Evolutionary conservation across 805 yeast genomes (phyloP).

Genomic region (Yamadazyma paraphyllophila): DNA sequence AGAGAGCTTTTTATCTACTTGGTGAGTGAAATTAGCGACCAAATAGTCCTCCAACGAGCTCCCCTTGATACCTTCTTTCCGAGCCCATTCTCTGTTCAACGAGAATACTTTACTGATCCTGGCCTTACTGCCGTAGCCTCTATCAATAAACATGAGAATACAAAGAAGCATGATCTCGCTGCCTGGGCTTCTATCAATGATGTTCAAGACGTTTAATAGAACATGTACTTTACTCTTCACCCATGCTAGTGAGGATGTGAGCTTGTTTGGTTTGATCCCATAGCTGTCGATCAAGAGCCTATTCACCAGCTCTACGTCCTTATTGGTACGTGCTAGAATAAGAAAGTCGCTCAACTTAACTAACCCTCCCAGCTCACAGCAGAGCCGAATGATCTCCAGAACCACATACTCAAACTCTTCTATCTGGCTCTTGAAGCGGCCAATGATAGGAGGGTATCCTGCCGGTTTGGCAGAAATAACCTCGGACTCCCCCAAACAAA

Average conservation of each 20-base stretch:
- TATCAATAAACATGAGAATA: constrained; percentile 26
- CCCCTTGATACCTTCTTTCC: constrained; percentile 4
- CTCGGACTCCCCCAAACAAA: not conserved
- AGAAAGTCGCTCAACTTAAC: constrained; percentile 50
- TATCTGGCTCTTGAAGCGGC: constrained; percentile 13
- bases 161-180: constrained; percentile 32
- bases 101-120: constrained; percentile 30
- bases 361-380: constrained; percentile 39
- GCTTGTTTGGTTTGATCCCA: constrained; percentile 43
- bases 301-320: constrained; percentile 41
- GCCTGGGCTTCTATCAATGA: constrained; percentile 33
- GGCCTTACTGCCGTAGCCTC: constrained; percentile 18
- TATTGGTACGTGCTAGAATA: constrained; percentile 52
- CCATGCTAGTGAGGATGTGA: constrained; percentile 54
- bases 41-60: constrained; percentile 23
- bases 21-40: constrained; percentile 20
- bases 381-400: constrained; percentile 43
- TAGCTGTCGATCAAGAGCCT: constrained; percentile 32
- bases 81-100: constrained; percentile 15
- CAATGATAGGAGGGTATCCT: constrained; percentile 24
- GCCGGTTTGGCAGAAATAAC: constrained; percentile 17
- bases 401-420: constrained; percentile 46
- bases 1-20: constrained; percentile 13
- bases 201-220: constrained; percentile 49
- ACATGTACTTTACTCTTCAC: constrained; percentile 40